Percentiles rank a stretch among this genome's conserved stretches.
phyloP scores from a whole-genome alignment of 1,284 basidiomycete species.

The Tausonia pullulans region DNA sequence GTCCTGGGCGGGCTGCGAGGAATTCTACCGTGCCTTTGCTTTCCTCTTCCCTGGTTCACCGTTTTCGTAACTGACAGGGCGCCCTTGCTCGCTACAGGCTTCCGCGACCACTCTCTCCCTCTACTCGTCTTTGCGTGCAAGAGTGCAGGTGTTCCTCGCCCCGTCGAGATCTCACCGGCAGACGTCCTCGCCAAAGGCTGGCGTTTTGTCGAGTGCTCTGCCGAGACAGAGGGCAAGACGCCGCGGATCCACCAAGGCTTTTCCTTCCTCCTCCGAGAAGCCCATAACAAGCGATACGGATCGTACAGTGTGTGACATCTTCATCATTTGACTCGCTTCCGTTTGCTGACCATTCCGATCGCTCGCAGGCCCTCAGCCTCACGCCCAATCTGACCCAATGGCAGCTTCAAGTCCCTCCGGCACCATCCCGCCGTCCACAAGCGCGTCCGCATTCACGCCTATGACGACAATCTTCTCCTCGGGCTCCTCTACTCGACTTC shows the following conservation, averaged over 20 bases:
- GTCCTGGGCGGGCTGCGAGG: constrained; percentile 25
- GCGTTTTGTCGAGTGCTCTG: constrained; percentile 1
- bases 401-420: not conserved
- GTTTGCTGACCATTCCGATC: not conserved
- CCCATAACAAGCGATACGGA: not conserved
- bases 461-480: not conserved
- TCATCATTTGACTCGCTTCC: not conserved
- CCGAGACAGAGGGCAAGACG: constrained; percentile 3
- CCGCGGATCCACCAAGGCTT: constrained; percentile 11
- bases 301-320: not conserved
- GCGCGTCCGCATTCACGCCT: not conserved
- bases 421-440: not conserved
- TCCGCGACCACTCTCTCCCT: constrained; percentile 22
- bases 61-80: not conserved
- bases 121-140: constrained; percentile 34
- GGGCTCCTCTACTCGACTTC: not conserved
- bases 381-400: not conserved
- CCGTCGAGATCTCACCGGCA: not conserved
- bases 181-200: not conserved
- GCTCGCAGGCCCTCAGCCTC: not conserved
- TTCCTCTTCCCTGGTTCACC: not conserved
- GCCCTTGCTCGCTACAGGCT: constrained; percentile 12
- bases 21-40: constrained; percentile 27
- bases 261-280: constrained; percentile 5
- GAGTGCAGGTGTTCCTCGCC: constrained; percentile 21